Evolutionary conservation across 1,284 basidiomycete genomes (phyloP).

Genomic region (Moesziomyces antarcticus): DNA sequence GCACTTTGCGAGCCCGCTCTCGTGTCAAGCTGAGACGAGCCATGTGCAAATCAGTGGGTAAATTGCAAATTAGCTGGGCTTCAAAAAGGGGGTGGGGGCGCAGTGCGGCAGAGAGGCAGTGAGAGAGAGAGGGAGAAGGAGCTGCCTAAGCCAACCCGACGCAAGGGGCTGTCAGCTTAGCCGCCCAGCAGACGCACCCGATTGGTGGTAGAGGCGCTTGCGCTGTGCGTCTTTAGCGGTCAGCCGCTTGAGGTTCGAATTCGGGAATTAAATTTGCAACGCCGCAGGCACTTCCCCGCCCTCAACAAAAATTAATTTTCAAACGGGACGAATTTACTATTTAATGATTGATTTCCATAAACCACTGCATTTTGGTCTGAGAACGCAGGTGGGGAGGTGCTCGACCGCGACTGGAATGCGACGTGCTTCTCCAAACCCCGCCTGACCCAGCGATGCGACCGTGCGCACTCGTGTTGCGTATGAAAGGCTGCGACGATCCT

Average conservation of each 20-base stretch:
- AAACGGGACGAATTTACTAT: no score
- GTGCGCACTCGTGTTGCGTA: not conserved
- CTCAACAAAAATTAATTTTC: no score
- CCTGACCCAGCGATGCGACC: not conserved
- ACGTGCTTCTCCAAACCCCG: conserved; percentile 1
- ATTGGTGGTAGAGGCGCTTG: no score
- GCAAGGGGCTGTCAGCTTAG: conserved; percentile 2
- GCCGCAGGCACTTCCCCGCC: not conserved
- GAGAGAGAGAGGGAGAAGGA: no score
- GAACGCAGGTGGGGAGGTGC: no score
- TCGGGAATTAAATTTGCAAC: not conserved
- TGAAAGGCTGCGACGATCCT: not conserved
- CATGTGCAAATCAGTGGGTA: not conserved
- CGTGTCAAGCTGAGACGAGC: not conserved
- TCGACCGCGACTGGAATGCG: conserved; percentile 4
- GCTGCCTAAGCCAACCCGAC: not conserved
- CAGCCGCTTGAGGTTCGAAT: not conserved
- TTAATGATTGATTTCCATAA: no score
- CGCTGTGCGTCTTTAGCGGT: not conserved
- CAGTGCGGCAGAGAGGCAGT: no score
- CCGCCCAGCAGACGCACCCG: not conserved
- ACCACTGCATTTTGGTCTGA: no score
- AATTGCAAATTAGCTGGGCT: not conserved
- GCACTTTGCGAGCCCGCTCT: not conserved
- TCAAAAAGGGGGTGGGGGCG: not conserved